phyloP scores from a whole-genome alignment of 352 stramenopile species.

The Thraustotheca clavata region DNA sequence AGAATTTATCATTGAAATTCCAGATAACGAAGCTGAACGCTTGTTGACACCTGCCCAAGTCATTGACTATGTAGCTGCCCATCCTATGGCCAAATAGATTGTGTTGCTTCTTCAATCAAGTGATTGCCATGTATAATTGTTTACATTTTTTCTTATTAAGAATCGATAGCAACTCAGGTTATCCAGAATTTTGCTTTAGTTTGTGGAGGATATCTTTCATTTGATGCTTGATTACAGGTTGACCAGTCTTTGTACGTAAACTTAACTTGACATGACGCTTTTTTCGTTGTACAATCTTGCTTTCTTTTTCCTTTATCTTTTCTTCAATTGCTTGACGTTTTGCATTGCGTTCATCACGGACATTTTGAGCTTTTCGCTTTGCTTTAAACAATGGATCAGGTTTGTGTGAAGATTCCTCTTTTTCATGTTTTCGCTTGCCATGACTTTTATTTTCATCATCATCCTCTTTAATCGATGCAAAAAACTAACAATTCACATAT shows the following conservation, averaged over 20 bases:
- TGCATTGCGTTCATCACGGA: slow-evolving; percentile 42
- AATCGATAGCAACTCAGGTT: neutral
- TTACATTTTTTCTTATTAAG: neutral
- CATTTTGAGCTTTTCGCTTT: slow-evolving; percentile 59
- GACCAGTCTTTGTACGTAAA: slow-evolving; percentile 59
- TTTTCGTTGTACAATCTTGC: slow-evolving; percentile 74
- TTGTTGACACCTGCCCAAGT: slow-evolving; percentile 95
- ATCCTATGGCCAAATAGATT: slow-evolving; percentile 99
- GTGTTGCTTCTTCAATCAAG: too few species aligned
- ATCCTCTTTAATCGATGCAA: slow-evolving; percentile 24
- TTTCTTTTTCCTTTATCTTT: slow-evolving; percentile 41
- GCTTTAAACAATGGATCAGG: slow-evolving; percentile 80
- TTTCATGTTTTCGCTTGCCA: slow-evolving; percentile 21
- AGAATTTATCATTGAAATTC: slow-evolving; percentile 99
- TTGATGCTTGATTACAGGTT: slow-evolving; percentile 79
- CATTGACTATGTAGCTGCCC: slow-evolving; percentile 97
- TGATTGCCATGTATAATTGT: neutral
- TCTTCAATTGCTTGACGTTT: slow-evolving; percentile 39
- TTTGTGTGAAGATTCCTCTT: slow-evolving; percentile 30
- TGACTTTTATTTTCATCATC: slow-evolving; percentile 22
- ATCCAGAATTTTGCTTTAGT: slow-evolving; percentile 25
- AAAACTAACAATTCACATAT: slow-evolving; percentile 15
- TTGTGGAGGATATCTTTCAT: slow-evolving; percentile 76
- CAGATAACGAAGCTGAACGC: slow-evolving; percentile 99
- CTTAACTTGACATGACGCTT: slow-evolving; percentile 84